Conservation (phyloP, 2,329 filamentous ascomycete species). For the Clarireedia homoeocarpa region DNA sequence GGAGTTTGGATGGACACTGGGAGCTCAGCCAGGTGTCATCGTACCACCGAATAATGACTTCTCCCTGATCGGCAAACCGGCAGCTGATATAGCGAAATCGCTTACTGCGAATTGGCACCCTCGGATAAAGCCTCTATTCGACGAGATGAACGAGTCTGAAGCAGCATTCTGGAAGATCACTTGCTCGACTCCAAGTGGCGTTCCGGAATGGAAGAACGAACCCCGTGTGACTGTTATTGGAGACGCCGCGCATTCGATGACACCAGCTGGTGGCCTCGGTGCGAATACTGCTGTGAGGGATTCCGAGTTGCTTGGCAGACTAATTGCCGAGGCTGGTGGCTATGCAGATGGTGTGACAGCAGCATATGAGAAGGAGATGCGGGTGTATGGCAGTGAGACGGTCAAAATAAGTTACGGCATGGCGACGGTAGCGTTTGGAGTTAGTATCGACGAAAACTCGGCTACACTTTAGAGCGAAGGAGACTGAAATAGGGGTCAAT, state of each 20-base stretch:
- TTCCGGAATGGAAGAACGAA: conserved; percentile 53
- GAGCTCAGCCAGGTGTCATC: too few species aligned
- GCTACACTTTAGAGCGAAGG: too few species aligned
- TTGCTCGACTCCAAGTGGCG: conserved; percentile 50
- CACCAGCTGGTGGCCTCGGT: conserved; percentile 46
- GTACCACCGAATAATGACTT: too few species aligned
- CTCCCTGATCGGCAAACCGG: too few species aligned
- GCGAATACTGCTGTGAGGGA: conserved; percentile 51
- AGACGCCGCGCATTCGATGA: conserved; percentile 51
- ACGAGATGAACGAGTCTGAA: conserved; percentile 47
- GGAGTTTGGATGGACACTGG: too few species aligned
- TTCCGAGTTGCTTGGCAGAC: conserved; percentile 43
- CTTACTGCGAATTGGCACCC: conserved; percentile 20
- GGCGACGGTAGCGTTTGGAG: too few species aligned
- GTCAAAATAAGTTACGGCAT: conserved; percentile 45
- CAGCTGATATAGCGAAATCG: too few species aligned
- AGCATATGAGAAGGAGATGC: conserved; percentile 55
- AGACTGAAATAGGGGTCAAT: too few species aligned
- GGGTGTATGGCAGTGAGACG: conserved; percentile 48
- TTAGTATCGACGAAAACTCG: too few species aligned
- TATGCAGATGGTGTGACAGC: conserved; percentile 45
- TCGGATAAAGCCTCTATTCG: conserved; percentile 47
- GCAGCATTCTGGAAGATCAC: conserved; percentile 62
- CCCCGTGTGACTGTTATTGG: conserved; percentile 51
- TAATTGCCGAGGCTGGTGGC: conserved; percentile 45